Evolutionary conservation across 1,284 basidiomycete genomes (phyloP).

Genomic region (Lentinus polychrous): DNA sequence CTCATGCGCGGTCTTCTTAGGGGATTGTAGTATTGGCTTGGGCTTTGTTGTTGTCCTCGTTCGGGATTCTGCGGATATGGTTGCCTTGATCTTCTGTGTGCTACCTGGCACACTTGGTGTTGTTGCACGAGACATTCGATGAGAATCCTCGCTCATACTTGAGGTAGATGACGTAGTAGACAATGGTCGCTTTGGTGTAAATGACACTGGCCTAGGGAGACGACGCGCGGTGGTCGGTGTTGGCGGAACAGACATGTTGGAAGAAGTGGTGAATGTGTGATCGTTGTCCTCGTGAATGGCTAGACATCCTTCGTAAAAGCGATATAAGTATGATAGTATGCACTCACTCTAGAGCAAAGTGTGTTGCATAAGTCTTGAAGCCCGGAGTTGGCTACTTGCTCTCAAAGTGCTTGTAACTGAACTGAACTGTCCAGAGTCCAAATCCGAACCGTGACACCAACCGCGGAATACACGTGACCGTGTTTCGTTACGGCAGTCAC

Average conservation of each 20-base stretch:
- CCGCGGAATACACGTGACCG: conserved; percentile 2
- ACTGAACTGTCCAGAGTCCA: background rate
- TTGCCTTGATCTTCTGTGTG: conserved; percentile 62
- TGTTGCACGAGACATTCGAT: conserved; percentile 19
- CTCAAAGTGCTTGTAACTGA: too few relatives aligned
- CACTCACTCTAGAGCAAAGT: too few relatives aligned
- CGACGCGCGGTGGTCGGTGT: conserved; percentile 17
- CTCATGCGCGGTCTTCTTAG: conserved; percentile 28
- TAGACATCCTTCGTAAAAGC: too few relatives aligned
- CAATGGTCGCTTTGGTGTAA: conserved; percentile 49
- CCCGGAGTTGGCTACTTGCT: too few relatives aligned
- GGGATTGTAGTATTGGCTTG: conserved; percentile 43
- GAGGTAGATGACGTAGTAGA: conserved; percentile 26
- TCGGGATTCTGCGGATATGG: conserved; percentile 54
- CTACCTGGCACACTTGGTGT: conserved; percentile 40
- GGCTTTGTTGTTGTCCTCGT: conserved; percentile 28
- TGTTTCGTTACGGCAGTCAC: background rate
- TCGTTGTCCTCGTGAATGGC: too few relatives aligned
- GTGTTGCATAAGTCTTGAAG: too few relatives aligned
- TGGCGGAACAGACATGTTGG: conserved; percentile 13
- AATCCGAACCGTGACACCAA: conserved; percentile 2
- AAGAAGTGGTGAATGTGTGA: background rate
- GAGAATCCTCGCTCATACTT: conserved; percentile 15
- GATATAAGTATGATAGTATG: too few relatives aligned
- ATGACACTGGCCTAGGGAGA: conserved; percentile 28